A percentile compares a stretch with the other conserved stretches of the same genome.
Evolutionary conservation across 495 filamentous ascomycete species (phyloP).

Genomic region (Neurospora discreta): DNA sequence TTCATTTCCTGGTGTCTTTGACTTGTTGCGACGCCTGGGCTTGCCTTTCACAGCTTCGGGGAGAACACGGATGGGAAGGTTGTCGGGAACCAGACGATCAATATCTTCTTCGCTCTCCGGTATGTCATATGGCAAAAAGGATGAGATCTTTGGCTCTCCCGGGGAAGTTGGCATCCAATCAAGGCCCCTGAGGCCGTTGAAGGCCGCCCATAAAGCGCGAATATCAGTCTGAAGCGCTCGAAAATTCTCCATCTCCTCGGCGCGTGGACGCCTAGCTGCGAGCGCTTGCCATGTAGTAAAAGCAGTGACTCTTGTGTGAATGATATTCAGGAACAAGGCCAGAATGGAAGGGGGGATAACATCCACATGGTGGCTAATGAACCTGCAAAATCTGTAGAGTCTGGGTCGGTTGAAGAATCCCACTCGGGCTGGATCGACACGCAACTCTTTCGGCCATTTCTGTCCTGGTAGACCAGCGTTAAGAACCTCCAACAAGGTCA

Average conservation of each 20-base stretch:
- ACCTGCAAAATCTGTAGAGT: neutral
- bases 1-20: neutral
- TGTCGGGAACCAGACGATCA: neutral
- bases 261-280: neutral
- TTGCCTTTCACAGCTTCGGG: neutral
- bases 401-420: neutral
- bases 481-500: neutral
- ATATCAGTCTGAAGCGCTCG: neutral
- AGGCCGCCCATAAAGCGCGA: neutral
- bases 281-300: neutral
- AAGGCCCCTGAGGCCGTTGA: neutral
- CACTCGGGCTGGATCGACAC: neutral
- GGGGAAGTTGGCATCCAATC: neutral
- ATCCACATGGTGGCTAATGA: neutral
- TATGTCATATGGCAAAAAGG: neutral
- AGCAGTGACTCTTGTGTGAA: neutral
- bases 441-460: neutral
- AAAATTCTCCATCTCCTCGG: neutral
- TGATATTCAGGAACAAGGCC: neutral
- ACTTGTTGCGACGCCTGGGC: neutral
- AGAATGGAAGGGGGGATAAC: neutral
- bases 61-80: neutral
- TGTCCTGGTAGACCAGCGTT: neutral
- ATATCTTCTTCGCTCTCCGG: neutral
- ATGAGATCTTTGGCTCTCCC: neutral